Conservation (phyloP, 768 basidiomycete species). For the Cystofilobasidium ferigula region DNA sequence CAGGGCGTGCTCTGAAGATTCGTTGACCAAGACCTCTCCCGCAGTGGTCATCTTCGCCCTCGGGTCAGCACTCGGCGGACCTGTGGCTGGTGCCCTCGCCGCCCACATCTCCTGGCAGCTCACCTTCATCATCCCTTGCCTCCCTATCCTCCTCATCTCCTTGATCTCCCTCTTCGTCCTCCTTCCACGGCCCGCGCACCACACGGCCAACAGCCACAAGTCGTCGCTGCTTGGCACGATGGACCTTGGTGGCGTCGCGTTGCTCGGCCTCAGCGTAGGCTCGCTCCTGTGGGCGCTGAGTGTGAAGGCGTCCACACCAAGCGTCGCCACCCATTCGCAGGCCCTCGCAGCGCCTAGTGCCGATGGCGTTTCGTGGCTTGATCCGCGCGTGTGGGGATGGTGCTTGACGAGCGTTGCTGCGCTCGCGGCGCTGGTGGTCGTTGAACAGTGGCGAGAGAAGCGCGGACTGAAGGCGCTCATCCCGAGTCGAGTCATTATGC, state of each 20-base stretch:
- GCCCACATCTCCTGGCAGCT: slow-evolving; percentile 14
- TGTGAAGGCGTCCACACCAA: slow-evolving; percentile 4
- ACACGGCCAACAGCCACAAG: neutral
- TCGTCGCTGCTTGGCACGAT: neutral
- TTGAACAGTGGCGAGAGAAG: slow-evolving; percentile 9
- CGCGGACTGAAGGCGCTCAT: slow-evolving; percentile 7
- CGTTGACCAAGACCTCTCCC: too few relatives aligned
- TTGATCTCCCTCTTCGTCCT: slow-evolving; percentile 12
- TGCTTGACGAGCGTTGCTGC: neutral
- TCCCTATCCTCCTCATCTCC: slow-evolving; percentile 14
- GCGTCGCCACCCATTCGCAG: neutral
- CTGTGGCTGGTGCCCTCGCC: slow-evolving; percentile 6
- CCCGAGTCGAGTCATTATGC: neutral
- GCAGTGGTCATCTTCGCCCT: slow-evolving; percentile 17
- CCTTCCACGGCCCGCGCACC: slow-evolving; percentile 6
- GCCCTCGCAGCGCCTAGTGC: neutral
- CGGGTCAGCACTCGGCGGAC: slow-evolving; percentile 17
- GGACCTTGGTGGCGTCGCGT: slow-evolving; percentile 11
- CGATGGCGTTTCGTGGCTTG: neutral
- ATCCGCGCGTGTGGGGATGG: neutral
- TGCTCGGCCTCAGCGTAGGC: slow-evolving; percentile 7
- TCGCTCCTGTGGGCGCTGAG: slow-evolving; percentile 11
- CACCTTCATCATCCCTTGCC: slow-evolving; percentile 8
- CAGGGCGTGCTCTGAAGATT: neutral
- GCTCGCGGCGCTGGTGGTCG: neutral